Evolutionary conservation across 108 stramenopile species (phyloP), one percentile per base, ranked within the genome.

Genomic region (Pinguiococcus pyrenoidosus): DNA sequence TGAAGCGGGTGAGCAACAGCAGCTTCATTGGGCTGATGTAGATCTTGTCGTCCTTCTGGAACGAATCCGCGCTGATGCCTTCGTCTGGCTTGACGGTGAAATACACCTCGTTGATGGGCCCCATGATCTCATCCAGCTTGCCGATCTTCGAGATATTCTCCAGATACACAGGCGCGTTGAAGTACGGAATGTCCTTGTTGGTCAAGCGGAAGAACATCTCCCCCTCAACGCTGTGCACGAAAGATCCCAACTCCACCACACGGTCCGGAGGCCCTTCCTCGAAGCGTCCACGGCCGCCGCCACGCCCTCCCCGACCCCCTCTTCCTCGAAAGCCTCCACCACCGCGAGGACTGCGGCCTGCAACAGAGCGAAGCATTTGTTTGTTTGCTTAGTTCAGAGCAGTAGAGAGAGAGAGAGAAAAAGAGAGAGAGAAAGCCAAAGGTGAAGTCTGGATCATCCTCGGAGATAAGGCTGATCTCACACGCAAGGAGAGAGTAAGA

Each of bases 111-210:
- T 87, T 64, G 14, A 89, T 76, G 43, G 89, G 87, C 4, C 95
- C 95, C 26, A 96, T 75, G 47, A 96, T 87, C 57, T 96, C 95
- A 60, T 96, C 95, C 16, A 96, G 84, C 55, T 96, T 96, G 23
- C 95, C 95, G 41, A 96, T 84, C 60, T 87, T 85, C 38, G 81
- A 79, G 59, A 92, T 92, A 69, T 96, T 96, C 54, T 96, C 87
- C n/a, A 96, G 78, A 69, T 84, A 96, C 20, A 91, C 69, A 3
- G 86, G 88, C 24, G 95, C 95, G 58, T 96, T 96, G 77, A 96
- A 96, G 61, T 96, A 91, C 0, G 95, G 95, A 17, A 96, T 80
- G 68, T 83, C 89, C 33, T 51, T 49, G 48, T 82, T 78, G 12
- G 49, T 92, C 28, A 73, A 50, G 25, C 66, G 56, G 64, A 53